Evolutionary conservation across 805 yeast species (phyloP).

Genomic region (Lachancea dasiensis): DNA sequence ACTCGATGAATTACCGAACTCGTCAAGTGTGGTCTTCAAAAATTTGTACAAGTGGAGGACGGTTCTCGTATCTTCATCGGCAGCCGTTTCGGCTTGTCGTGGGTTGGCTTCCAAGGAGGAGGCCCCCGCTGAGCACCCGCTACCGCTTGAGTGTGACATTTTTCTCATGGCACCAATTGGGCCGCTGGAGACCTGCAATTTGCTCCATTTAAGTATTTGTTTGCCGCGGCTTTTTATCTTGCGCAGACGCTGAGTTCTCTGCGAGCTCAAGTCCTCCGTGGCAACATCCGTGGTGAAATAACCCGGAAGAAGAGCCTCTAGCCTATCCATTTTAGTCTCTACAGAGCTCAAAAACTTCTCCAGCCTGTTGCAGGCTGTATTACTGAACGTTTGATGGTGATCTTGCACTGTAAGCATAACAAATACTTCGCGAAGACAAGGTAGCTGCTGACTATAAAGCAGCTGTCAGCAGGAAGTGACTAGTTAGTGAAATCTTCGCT

Average conservation of each 20-base stretch:
- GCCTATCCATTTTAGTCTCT: conserved; percentile 3
- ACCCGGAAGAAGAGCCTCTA: conserved; percentile 8
- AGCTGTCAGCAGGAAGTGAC: too few relatives aligned
- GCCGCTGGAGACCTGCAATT: conserved; percentile 5
- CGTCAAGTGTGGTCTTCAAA: conserved; percentile 9
- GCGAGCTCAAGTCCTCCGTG: background rate
- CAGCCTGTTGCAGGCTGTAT: conserved; percentile 9
- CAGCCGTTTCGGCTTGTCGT: background rate
- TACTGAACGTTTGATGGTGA: background rate
- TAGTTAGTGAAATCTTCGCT: too few relatives aligned
- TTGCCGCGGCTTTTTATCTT: conserved; percentile 10
- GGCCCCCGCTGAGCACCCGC: too few relatives aligned
- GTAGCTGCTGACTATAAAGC: too few relatives aligned
- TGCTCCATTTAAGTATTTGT: conserved; percentile 9
- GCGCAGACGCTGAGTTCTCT: conserved; percentile 7
- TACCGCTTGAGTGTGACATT: conserved; percentile 1
- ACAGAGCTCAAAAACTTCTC: conserved; percentile 8
- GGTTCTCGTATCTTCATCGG: conserved; percentile 1
- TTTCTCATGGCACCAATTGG: conserved; percentile 5
- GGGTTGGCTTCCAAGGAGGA: background rate
- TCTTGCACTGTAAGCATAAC: conserved; percentile 1
- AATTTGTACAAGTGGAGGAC: conserved; percentile 8
- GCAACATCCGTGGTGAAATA: background rate
- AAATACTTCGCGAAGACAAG: too few relatives aligned
- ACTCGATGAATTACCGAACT: conserved; percentile 3